phyloP scores from a whole-genome alignment of 1,284 basidiomycete species.

The Sanguinoderma infundibulare region DNA sequence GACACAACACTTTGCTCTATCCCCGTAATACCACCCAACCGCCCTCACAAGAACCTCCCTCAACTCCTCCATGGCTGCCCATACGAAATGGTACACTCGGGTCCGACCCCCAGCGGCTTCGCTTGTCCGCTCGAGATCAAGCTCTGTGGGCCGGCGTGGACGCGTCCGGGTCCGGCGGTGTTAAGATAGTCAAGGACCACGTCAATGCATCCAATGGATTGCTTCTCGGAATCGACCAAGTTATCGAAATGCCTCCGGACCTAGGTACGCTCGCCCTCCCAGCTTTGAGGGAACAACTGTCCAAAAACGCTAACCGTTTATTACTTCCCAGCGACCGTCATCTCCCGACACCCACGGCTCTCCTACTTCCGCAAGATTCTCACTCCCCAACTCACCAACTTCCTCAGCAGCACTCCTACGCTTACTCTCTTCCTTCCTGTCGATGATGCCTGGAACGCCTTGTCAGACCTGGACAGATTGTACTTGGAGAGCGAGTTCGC shows the following conservation, averaged over 20 bases:
- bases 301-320: conserved; percentile 11
- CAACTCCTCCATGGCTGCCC: conserved; percentile 85
- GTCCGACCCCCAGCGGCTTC: conserved; percentile 81
- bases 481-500: conserved; percentile 90
- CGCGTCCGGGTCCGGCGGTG: conserved; percentile 72
- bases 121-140: conserved; percentile 58
- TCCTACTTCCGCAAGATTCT: conserved; percentile 75
- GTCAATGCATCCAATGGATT: conserved; percentile 77
- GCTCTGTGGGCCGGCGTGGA: conserved; percentile 72
- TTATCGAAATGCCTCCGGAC: conserved; percentile 79
- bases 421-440: conserved; percentile 92
- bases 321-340: conserved; percentile 52
- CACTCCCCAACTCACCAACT: conserved; percentile 56
- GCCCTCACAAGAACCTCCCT: conserved; percentile 68
- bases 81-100: conserved; percentile 83
- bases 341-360: conserved; percentile 60
- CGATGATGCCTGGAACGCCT: conserved; percentile 75
- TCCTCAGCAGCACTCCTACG: conserved; percentile 68
- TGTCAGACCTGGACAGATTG: conserved; percentile 72
- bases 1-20: conserved; percentile 73
- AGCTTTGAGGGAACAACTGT: not conserved
- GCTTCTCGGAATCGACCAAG: conserved; percentile 75
- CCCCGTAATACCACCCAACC: conserved; percentile 60
- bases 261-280: conserved; percentile 56
- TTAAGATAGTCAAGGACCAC: conserved; percentile 56